Percentiles rank a stretch among this genome's conserved stretches.
Evolutionary conservation across 2,329 filamentous ascomycete species (phyloP).

Genomic region (Fusarium keratoplasticum): DNA sequence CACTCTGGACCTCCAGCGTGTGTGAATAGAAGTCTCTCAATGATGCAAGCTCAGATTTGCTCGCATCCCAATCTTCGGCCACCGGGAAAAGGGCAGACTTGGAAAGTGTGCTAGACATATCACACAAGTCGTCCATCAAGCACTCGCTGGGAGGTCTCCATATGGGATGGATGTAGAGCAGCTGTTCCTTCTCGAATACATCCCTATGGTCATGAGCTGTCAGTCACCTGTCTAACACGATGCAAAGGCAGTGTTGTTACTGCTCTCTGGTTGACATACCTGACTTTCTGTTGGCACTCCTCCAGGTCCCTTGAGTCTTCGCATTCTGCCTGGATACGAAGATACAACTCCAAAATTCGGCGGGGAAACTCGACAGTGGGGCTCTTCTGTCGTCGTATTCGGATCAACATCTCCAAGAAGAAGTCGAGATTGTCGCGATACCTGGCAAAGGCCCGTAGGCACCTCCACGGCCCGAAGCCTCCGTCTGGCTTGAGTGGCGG

Average conservation of each 20-base stretch:
- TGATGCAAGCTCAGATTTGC: constrained; percentile 35
- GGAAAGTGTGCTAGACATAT: constrained; percentile 37
- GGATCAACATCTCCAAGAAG: constrained; percentile 38
- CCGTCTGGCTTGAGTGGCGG: constrained; percentile 31
- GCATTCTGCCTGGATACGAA: constrained; percentile 39
- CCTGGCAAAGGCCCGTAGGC: constrained; percentile 33
- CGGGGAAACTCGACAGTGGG: constrained; percentile 35
- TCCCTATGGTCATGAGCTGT: constrained; percentile 10
- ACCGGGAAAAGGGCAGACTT: constrained; percentile 40
- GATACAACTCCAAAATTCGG: constrained; percentile 40
- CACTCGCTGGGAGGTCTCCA: constrained; percentile 41
- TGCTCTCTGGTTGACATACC: constrained; percentile 5
- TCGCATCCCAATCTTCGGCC: constrained; percentile 36
- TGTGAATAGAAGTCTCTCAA: constrained; percentile 39
- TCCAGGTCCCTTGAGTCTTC: constrained; percentile 25
- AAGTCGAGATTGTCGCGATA: constrained; percentile 35
- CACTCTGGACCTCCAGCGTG: constrained; percentile 31
- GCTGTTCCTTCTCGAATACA: constrained; percentile 36
- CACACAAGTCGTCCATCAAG: constrained; percentile 33
- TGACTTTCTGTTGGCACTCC: constrained; percentile 27
- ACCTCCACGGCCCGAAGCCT: constrained; percentile 33
- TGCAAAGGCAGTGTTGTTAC: neutral
- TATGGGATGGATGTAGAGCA: constrained; percentile 36
- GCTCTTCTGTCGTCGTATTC: constrained; percentile 28
- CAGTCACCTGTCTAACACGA: neutral